A percentile compares a stretch with the other conserved stretches of the same genome.
These are phyloP conservation scores for Starmerella cellae DNA, from an alignment of 805 yeast genomes.

Conservation along the genomic window DNA sequence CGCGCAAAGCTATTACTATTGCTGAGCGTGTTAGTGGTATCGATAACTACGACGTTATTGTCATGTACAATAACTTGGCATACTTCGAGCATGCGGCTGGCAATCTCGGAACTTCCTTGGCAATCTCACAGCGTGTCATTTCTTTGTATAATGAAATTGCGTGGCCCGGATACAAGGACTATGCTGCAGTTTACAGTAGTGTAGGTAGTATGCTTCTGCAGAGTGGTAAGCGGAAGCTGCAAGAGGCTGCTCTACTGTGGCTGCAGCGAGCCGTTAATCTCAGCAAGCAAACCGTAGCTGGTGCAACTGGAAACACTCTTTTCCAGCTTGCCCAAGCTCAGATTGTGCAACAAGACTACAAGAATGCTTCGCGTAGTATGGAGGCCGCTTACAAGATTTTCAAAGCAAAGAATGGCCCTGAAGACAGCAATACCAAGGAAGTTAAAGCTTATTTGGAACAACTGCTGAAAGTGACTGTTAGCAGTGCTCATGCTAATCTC, in stretches of 20 bases:
- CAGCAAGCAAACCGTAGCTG: constrained; percentile 45
- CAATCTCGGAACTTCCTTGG: constrained; percentile 47
- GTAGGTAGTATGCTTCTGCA: constrained; percentile 44
- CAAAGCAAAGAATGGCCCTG: constrained; percentile 48
- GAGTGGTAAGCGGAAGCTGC: constrained; percentile 5
- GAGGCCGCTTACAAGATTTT: constrained; percentile 45
- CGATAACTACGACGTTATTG: constrained; percentile 64
- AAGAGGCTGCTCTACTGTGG: constrained; percentile 39
- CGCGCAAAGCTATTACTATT: constrained; percentile 56
- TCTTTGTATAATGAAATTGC: constrained; percentile 44
- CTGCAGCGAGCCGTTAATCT: constrained; percentile 39
- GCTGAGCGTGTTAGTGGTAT: constrained; percentile 71
- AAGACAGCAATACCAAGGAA: constrained; percentile 54
- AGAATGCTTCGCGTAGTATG: constrained; percentile 44
- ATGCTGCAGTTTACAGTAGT: constrained; percentile 48
- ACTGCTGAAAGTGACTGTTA: constrained; percentile 38
- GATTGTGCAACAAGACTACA: constrained; percentile 39
- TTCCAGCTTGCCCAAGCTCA: constrained; percentile 58
- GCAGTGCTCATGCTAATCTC: constrained; percentile 15
- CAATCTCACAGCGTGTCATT: constrained; percentile 47
- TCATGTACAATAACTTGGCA: constrained; percentile 63
- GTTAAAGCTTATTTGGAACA: constrained; percentile 50
- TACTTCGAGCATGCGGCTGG: constrained; percentile 51
- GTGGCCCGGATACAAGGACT: constrained; percentile 57
- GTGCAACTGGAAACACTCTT: constrained; percentile 49